Evolutionary conservation across 495 filamentous ascomycete genomes (phyloP), one percentile per base, ranked within the genome.

Genomic region (Aspergillus ostianus): DNA sequence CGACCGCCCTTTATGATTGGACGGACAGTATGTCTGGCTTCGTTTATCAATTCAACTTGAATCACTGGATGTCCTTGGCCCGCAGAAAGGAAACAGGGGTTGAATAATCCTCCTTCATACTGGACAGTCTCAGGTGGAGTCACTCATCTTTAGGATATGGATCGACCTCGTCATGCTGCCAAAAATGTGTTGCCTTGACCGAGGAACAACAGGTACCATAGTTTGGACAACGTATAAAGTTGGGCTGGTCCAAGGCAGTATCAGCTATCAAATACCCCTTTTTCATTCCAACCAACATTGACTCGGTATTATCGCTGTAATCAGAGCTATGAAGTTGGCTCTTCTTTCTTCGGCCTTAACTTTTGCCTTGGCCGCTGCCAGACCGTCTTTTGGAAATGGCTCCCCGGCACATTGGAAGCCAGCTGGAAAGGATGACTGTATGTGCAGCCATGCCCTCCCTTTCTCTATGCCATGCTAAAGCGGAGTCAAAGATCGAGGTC

Each of bases 401-500:
- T 41, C 13, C 12, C 36, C 36, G 1, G 30, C 30, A 32, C 26
- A 29, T 17, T 62, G 59, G 59, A 52, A 32, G 15, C 54, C 59
- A 19, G 36, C 59, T 6, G 59, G 59, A 4, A 2, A 15, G 18
- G 36, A 47, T 23, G 59, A 62, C 48, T 56, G 59, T 62, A 62
- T 36, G 47, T 51, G 26, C 44, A 27, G 19, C 41, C n/a, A 21
- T 48, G 12, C 5, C 12, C 23, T 26, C 4, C 4, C 30, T 23
- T 30, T 32, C 4, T 52, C 2, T 0, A 17, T n/a, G 15, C 3
- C 13, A 41, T 30, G 30, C 51, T 53, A 23, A 53, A 13, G 19
- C 20, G 29, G 17, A 52, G n/a, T 19, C 17, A 44, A 17, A 67
- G 65, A 55, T 27, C 66, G 66, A 30, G 55, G 60, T 8, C 71